Conservation (phyloP, 495 filamentous ascomycete genomes). For the Daldinia loculata region DNA sequence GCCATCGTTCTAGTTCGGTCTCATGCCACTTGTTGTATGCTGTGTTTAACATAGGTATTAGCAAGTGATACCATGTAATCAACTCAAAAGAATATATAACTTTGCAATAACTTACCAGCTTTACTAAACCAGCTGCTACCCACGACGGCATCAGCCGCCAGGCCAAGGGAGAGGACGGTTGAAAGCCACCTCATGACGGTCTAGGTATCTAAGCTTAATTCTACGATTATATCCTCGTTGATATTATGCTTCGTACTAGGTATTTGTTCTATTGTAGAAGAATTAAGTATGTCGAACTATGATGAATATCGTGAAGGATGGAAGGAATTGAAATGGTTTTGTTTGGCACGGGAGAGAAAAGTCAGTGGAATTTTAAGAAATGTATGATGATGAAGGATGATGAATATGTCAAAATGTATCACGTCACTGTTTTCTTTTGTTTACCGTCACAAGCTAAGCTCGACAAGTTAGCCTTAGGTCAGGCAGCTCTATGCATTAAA, state of each 20-base stretch:
- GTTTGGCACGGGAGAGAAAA: constrained; percentile 10
- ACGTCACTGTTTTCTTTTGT: constrained; percentile 41
- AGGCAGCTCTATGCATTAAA: neutral
- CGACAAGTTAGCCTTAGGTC: neutral
- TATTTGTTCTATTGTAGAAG: neutral
- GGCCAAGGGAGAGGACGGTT: constrained; percentile 71
- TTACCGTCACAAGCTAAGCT: constrained; percentile 32
- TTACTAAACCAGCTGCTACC: constrained; percentile 84
- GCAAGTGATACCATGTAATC: neutral
- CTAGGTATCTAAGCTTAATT: neutral
- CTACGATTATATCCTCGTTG: neutral
- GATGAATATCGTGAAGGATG: constrained; percentile 16
- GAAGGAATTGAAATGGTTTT: constrained; percentile 23
- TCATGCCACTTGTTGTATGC: constrained; percentile 99
- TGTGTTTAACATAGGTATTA: constrained; percentile 44
- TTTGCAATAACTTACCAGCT: constrained; percentile 66
- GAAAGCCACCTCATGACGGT: constrained; percentile 77
- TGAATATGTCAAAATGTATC: constrained; percentile 30
- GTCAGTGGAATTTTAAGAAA: constrained; percentile 22
- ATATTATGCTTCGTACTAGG: neutral
- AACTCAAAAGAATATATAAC: neutral
- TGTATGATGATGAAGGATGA: constrained; percentile 38
- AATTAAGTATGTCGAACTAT: neutral
- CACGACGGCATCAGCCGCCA: constrained; percentile 73
- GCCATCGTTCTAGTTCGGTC: constrained; percentile 96